A percentile compares a stretch with the other conserved stretches of the same genome.
Evolutionary conservation across 2,329 filamentous ascomycete species (phyloP).

Genomic region (Moelleriella libera): DNA sequence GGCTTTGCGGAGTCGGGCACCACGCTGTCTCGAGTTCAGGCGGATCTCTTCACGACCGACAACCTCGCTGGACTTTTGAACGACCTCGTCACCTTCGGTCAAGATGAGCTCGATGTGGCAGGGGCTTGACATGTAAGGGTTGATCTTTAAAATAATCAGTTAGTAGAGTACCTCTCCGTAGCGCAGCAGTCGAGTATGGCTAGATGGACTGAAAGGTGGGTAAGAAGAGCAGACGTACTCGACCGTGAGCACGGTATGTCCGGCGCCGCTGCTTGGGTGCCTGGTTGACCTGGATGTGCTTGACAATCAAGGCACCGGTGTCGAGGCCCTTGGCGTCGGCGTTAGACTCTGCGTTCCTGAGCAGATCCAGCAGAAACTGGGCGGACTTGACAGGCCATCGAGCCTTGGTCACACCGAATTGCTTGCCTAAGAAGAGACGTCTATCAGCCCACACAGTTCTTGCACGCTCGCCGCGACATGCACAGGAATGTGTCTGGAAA

Average conservation of each 20-base stretch:
- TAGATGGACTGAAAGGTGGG: not conserved
- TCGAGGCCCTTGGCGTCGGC: slow-evolving; percentile 95
- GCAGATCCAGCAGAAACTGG: slow-evolving; percentile 91
- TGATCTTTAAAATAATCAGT: slow-evolving; percentile 51
- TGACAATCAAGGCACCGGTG: slow-evolving; percentile 93
- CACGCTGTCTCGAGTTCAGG: slow-evolving; percentile 88
- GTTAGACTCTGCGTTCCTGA: slow-evolving; percentile 96
- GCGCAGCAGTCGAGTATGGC: not conserved
- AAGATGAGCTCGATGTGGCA: slow-evolving; percentile 99
- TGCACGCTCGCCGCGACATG: not conserved
- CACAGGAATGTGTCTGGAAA: too few species aligned
- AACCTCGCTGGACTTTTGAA: slow-evolving; percentile 87
- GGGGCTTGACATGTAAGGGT: slow-evolving; percentile 99
- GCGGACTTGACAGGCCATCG: slow-evolving; percentile 99
- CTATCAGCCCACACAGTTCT: slow-evolving; percentile 9
- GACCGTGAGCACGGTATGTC: slow-evolving; percentile 99
- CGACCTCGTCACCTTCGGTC: slow-evolving; percentile 90
- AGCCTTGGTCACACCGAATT: slow-evolving; percentile 94
- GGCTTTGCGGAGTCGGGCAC: slow-evolving; percentile 49
- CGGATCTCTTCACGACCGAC: slow-evolving; percentile 49
- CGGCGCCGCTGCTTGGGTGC: slow-evolving; percentile 97
- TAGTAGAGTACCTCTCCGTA: not conserved
- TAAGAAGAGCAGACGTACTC: slow-evolving; percentile 52
- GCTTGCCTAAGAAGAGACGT: slow-evolving; percentile 60
- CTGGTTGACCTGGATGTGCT: slow-evolving; percentile 99